A percentile compares a stretch with the other conserved stretches of the same genome.
These are phyloP conservation scores for Leccinum uliginosum DNA, from an alignment of 768 basidiomycete species.

Conservation along the genomic window DNA sequence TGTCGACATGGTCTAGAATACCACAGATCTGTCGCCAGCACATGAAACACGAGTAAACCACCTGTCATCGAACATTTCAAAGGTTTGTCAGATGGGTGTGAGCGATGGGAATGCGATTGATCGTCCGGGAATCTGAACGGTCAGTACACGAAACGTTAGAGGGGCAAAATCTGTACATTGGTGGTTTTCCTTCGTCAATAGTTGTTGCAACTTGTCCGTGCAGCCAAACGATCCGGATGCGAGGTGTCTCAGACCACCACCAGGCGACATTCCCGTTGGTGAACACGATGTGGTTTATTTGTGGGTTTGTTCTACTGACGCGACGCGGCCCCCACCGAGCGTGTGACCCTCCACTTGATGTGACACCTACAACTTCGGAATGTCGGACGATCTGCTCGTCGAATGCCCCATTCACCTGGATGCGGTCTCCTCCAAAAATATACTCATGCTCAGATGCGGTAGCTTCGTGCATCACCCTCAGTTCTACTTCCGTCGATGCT, in stretches of 20 bases:
- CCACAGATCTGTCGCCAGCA: too few species aligned
- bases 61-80: neutral
- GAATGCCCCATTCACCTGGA: conserved; percentile 33
- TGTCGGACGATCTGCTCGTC: conserved; percentile 20
- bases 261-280: neutral
- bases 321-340: neutral
- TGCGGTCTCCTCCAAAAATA: conserved; percentile 23
- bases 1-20: neutral
- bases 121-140: neutral
- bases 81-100: neutral
- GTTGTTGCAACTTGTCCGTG: neutral
- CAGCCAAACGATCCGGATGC: neutral
- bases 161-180: neutral
- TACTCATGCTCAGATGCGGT: conserved; percentile 31
- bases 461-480: conserved; percentile 7
- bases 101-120: neutral
- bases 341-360: neutral
- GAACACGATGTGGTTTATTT: neutral
- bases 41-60: neutral
- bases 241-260: neutral
- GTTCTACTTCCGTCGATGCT: conserved; percentile 5
- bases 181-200: neutral
- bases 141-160: neutral
- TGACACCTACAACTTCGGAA: neutral
- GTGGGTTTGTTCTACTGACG: neutral